Evolutionary conservation across 228 moss, liverwort and hornwort species (phyloP).

Genomic region (Sphagnum magellanicum): DNA sequence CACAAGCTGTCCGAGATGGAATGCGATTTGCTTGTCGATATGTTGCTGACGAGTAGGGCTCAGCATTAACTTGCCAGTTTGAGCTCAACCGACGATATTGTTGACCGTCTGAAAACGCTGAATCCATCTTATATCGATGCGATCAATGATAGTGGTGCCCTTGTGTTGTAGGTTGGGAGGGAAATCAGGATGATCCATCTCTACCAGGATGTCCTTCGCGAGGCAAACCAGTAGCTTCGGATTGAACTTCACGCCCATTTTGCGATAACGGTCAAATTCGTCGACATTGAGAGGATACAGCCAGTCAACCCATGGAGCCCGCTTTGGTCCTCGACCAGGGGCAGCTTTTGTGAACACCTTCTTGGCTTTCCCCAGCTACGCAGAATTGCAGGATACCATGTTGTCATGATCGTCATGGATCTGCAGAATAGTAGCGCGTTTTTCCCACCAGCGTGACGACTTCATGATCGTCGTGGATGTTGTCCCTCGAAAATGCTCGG

Average conservation of each 20-base stretch:
- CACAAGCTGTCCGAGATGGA: not conserved
- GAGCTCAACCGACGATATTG: not conserved
- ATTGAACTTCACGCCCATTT: conserved; percentile 25
- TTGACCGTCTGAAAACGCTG: conserved; percentile 26
- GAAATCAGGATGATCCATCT: conserved; percentile 21
- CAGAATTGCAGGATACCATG: too few relatives aligned
- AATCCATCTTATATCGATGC: conserved; percentile 41
- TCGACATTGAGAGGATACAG: conserved; percentile 24
- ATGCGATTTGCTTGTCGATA: not conserved
- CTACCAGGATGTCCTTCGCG: conserved; percentile 23
- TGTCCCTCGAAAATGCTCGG: too few relatives aligned
- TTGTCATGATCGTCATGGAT: too few relatives aligned
- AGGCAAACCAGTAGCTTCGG: conserved; percentile 32
- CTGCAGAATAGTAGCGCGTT: too few relatives aligned
- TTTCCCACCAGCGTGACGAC: too few relatives aligned
- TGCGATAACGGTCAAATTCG: conserved; percentile 29
- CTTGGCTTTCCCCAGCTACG: too few relatives aligned
- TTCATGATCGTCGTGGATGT: too few relatives aligned
- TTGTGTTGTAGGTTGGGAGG: conserved; percentile 30
- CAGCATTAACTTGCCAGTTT: not conserved
- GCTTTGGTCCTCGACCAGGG: conserved; percentile 38
- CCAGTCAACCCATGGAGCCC: conserved; percentile 49
- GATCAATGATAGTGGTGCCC: conserved; percentile 19
- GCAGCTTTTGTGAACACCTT: conserved; percentile 2
- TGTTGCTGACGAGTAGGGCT: conserved; percentile 1